Base-by-base conservation (phyloP, 768 basidiomycete species). In the Kwoniella sp. region DNA sequence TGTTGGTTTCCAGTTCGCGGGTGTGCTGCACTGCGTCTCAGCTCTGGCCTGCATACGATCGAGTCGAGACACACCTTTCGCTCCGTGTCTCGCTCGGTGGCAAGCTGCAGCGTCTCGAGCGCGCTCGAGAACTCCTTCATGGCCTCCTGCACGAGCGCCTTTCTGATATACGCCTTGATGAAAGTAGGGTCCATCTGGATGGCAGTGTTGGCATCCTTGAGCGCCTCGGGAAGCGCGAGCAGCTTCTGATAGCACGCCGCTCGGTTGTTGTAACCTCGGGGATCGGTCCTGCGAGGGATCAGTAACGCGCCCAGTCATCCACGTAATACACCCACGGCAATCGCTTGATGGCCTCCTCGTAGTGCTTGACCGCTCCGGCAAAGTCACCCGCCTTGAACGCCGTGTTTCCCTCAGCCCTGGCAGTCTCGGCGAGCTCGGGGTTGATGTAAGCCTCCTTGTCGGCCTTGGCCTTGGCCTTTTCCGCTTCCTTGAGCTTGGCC, bases 161-260 rank as follows among this genome's bases (percentile, higher is more conserved):
- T 98, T 63, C 95, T 88, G 60, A 99, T 86, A 76, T 96, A 86
- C 8, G 88, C 95, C 77, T 92, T 98, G 76, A 93, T 88, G 69
- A 96, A 95, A 43, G 78, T 78, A 29, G 89, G 83, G 75, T 98
- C 93, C 42, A 87, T 82, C 75, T 84, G 85, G 79, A 98, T 90
- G 22, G 95, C 90, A 73, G 87, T 84, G 50, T 99, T 83, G 32
- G 84, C 89, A 67, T 99, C 95, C 76, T 98, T 98, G 69, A 98
- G 80, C 1, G 92, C 95, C 73, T 99, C 95, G 10, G 91, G 87
- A 26, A 98, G 76, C 1, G 95, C 95, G 36, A 81, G 81, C 33
- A 99, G 83, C 78, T 98, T 98, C 76, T 86, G 89, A 77, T 95
- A 96, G 20, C 90, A 92, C 25, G 90, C 86, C n/a, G 95, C 90